These are phyloP conservation scores for Plasmodium yoelii DNA, from an alignment of 169 alveolate species.

Conservation along the genomic window DNA sequence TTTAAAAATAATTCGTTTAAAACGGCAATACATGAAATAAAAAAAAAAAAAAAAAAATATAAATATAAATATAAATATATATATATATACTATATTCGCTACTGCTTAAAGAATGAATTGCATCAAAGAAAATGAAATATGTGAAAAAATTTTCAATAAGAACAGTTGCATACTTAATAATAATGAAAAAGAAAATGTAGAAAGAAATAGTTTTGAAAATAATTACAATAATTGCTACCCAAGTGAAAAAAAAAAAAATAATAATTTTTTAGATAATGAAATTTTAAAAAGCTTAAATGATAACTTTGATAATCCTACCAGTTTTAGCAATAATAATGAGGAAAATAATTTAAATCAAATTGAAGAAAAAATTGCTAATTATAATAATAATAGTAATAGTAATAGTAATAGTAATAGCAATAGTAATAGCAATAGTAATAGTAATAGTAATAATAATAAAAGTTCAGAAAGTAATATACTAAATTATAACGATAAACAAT, in stretches of 20 bases:
- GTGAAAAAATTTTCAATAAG: not conserved
- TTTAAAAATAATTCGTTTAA: too few relatives aligned
- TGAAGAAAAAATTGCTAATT: not conserved
- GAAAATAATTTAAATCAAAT: not conserved
- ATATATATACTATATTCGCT: slow-evolving; percentile 1
- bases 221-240: not conserved
- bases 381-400: not conserved
- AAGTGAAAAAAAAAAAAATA: not conserved
- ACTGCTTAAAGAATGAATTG: slow-evolving; percentile 30
- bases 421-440: too few relatives aligned
- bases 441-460: not conserved
- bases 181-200: not conserved
- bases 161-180: not conserved
- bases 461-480: not conserved
- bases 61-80: too few relatives aligned
- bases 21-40: too few relatives aligned
- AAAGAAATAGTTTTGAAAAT: not conserved
- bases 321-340: not conserved
- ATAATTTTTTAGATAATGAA: slow-evolving; percentile 9
- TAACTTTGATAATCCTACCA: not conserved
- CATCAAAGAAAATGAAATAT: slow-evolving; percentile 37
- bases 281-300: slow-evolving; percentile 31
- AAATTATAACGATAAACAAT: slow-evolving; percentile 1
- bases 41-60: not conserved
- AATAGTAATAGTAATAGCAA: not conserved